Evolutionary conservation across 495 filamentous ascomycete species (phyloP).

Genomic region (Lophiostoma macrostomum): DNA sequence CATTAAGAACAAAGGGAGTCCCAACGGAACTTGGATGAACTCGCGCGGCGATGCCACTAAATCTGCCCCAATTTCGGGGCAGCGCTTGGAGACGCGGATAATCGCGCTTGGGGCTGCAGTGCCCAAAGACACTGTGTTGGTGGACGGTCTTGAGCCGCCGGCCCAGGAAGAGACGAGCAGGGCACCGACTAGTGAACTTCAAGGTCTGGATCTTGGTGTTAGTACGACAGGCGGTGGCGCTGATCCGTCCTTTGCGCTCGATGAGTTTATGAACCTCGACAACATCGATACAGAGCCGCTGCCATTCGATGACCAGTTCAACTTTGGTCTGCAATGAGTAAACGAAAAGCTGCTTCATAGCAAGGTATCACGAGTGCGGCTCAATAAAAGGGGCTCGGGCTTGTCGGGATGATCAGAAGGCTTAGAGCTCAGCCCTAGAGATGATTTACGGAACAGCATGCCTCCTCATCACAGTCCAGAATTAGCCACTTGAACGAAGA

Average conservation of each 20-base stretch:
- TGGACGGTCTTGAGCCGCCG: conserved; percentile 37
- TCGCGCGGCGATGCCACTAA: conserved; percentile 41
- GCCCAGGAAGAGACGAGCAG: not conserved
- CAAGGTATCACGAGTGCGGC: too few relatives aligned
- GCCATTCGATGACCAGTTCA: conserved; percentile 9
- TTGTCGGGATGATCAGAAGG: too few relatives aligned
- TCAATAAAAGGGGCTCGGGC: too few relatives aligned
- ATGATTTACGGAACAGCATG: too few relatives aligned
- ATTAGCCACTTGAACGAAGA: too few relatives aligned
- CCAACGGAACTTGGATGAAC: conserved; percentile 53
- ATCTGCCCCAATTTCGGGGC: conserved; percentile 19
- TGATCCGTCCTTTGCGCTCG: conserved; percentile 11
- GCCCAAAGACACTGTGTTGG: conserved; percentile 40
- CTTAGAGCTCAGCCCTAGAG: too few relatives aligned
- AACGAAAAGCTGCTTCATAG: too few relatives aligned
- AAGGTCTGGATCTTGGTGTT: not conserved
- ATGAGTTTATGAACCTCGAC: conserved; percentile 29
- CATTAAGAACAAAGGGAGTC: conserved; percentile 41
- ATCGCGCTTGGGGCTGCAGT: conserved; percentile 49
- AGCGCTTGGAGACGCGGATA: conserved; percentile 34
- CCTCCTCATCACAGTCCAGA: too few relatives aligned
- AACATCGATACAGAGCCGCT: conserved; percentile 13
- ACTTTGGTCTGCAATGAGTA: too few relatives aligned
- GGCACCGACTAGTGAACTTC: not conserved
- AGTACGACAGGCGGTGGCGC: not conserved